These are phyloP conservation scores for Carallia brachiata DNA, from an alignment of 345 rosid species.

Conservation along the genomic window DNA sequence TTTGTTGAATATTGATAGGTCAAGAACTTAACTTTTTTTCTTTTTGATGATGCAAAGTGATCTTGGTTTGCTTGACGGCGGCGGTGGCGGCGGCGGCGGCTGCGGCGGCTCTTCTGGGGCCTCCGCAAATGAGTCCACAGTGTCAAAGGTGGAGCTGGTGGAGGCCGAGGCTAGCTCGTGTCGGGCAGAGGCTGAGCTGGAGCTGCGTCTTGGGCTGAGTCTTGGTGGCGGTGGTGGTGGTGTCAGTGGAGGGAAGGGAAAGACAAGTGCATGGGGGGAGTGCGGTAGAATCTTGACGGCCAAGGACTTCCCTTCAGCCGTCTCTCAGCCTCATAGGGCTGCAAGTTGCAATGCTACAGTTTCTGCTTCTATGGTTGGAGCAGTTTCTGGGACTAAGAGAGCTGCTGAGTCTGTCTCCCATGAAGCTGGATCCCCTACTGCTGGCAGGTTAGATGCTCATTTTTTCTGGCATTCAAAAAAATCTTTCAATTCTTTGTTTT, in stretches of 20 bases:
- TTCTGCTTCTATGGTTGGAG: constrained; percentile 25
- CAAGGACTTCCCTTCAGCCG: constrained; percentile 62
- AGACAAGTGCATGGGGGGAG: constrained; percentile 58
- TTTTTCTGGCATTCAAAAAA: background rate
- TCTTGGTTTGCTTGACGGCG: constrained; percentile 32
- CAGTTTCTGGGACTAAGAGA: constrained; percentile 62
- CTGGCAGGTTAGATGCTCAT: constrained; percentile 40
- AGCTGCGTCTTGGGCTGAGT: constrained; percentile 68
- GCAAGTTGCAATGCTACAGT: constrained; percentile 7
- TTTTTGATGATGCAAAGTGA: constrained; percentile 35
- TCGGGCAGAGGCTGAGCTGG: constrained; percentile 55
- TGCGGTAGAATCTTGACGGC: constrained; percentile 78
- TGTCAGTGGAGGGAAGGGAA: constrained; percentile 26
- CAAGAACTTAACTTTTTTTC: background rate
- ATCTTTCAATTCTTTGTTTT: background rate
- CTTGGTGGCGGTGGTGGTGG: constrained; percentile 47
- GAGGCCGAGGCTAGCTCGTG: constrained; percentile 41
- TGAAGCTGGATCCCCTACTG: constrained; percentile 63
- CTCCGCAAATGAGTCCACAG: constrained; percentile 31
- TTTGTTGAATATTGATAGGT: constrained; percentile 1
- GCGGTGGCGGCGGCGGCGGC: constrained; percentile 21
- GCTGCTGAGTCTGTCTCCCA: constrained; percentile 64
- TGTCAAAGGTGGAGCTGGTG: constrained; percentile 37
- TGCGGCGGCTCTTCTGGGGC: constrained; percentile 26
- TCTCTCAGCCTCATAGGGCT: constrained; percentile 22